Evolutionary conservation across 148 eudicot species (phyloP).

Genomic region (Camellia japonica): DNA sequence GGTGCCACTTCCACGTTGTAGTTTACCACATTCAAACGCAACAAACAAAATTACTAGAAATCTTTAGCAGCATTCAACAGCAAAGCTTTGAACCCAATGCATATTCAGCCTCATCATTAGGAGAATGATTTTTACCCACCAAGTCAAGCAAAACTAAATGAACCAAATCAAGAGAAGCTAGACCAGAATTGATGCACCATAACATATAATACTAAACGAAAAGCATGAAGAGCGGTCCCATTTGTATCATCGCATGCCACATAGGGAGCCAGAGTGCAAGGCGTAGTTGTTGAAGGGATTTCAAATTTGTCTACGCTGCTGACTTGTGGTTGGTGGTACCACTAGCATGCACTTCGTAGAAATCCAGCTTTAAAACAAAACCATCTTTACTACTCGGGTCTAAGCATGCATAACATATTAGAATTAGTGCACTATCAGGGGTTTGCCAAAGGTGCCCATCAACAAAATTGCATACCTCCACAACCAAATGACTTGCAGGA

Average conservation of each 20-base stretch:
- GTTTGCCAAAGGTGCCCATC: slow-evolving; percentile 35
- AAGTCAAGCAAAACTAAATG: slow-evolving; percentile 20
- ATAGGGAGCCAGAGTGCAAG: slow-evolving; percentile 21
- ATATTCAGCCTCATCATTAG: slow-evolving; percentile 36
- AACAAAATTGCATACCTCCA: slow-evolving; percentile 33
- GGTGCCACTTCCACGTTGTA: not conserved
- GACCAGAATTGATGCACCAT: slow-evolving; percentile 11
- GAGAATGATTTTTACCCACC: slow-evolving; percentile 11
- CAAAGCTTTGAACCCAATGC: not conserved
- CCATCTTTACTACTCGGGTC: not conserved
- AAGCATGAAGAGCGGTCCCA: slow-evolving; percentile 6
- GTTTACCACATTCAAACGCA: slow-evolving; percentile 1
- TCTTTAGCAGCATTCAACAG: not conserved
- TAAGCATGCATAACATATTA: slow-evolving; percentile 17
- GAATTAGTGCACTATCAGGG: slow-evolving; percentile 25
- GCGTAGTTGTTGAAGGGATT: slow-evolving; percentile 18
- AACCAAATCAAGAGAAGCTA: slow-evolving; percentile 12
- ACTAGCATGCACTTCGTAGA: slow-evolving; percentile 4
- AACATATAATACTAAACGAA: not conserved
- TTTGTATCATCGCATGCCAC: slow-evolving; percentile 3
- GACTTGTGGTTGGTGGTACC: slow-evolving; percentile 17
- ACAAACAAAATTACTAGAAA: not conserved
- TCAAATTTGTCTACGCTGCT: slow-evolving; percentile 3
- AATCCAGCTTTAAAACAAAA: slow-evolving; percentile 19
- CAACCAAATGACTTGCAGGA: slow-evolving; percentile 33